phyloP scores from a whole-genome alignment of 139 green algal species.

The Coelastrella sp. region DNA sequence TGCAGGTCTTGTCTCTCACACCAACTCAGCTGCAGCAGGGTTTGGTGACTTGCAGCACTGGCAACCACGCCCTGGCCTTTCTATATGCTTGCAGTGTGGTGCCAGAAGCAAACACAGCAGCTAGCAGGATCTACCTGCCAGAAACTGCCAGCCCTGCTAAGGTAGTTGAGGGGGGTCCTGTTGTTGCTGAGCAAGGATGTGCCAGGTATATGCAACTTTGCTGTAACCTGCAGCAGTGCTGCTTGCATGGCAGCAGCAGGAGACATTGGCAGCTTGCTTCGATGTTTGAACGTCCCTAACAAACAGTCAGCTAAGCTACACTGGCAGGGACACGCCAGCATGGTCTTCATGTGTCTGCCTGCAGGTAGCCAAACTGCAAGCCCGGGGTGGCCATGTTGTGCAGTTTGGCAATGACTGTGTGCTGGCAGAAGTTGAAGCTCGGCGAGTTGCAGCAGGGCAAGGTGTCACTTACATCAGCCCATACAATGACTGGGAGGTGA shows the following conservation, averaged over 20 bases:
- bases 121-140: constrained; percentile 66
- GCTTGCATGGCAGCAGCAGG: too few species aligned
- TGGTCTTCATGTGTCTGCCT: not conserved
- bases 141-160: constrained; percentile 56
- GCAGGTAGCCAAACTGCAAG: constrained; percentile 56
- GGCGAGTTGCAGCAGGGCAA: constrained; percentile 40
- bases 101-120: not conserved
- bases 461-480: constrained; percentile 64
- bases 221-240: too few species aligned
- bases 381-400: constrained; percentile 47
- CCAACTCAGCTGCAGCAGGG: constrained; percentile 45
- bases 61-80: constrained; percentile 79
- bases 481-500: constrained; percentile 73
- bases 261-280: too few species aligned
- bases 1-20: constrained; percentile 61
- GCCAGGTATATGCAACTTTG: not conserved
- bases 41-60: constrained; percentile 68
- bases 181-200: not conserved
- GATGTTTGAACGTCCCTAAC: too few species aligned
- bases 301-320: too few species aligned
- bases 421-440: constrained; percentile 61
- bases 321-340: not conserved
- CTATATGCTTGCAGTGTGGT: constrained; percentile 59
- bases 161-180: not conserved
- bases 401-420: constrained; percentile 60